Evolutionary conservation across 2,329 filamentous ascomycete species (phyloP).

Genomic region (Trichoderma guizhouense): DNA sequence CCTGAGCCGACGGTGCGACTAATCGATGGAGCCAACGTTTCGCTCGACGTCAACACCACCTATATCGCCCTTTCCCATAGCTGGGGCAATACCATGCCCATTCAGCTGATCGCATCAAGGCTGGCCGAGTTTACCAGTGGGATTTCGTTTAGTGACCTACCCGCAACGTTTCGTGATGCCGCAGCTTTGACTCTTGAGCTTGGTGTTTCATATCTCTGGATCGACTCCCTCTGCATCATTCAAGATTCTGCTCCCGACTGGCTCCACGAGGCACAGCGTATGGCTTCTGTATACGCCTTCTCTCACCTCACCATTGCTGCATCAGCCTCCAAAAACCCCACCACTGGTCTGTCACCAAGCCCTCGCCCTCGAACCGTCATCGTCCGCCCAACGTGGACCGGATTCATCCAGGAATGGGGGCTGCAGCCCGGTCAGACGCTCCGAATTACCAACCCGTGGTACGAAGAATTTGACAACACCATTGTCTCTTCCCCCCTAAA

Average conservation of each 20-base stretch:
- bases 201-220: constrained; percentile 1
- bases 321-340: not conserved
- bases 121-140: not conserved
- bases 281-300: constrained; percentile 6
- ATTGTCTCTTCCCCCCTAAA: constrained; percentile 1
- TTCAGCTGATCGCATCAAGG: not conserved
- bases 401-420: constrained; percentile 3
- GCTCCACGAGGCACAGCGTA: constrained; percentile 6
- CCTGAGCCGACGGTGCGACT: not conserved
- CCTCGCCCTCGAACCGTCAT: constrained; percentile 3
- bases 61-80: constrained; percentile 1
- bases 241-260: constrained; percentile 3
- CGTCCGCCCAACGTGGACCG: not conserved
- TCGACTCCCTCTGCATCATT: constrained; percentile 5
- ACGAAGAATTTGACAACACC: not conserved
- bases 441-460: constrained; percentile 1
- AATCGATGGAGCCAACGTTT: not conserved
- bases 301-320: constrained; percentile 4
- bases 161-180: not conserved
- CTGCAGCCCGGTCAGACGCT: not conserved
- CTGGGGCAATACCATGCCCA: constrained; percentile 7
- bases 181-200: not conserved
- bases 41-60: not conserved
- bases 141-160: not conserved
- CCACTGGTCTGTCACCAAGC: not conserved